phyloP scores from a whole-genome alignment of 345 rosid genomes.

The Euphorbia peplus region DNA sequence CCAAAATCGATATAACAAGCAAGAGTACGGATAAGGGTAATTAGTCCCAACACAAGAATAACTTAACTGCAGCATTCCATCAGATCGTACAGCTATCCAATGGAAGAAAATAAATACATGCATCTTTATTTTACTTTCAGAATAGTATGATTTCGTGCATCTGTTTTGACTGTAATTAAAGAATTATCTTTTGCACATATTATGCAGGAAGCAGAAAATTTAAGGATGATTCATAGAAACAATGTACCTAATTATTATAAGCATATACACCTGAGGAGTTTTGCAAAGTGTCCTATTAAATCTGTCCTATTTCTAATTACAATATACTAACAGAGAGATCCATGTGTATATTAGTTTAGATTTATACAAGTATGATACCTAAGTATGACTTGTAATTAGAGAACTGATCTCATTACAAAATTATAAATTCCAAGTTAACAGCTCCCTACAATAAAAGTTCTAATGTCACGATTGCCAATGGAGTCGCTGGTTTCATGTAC shows the following conservation, averaged over 20 bases:
- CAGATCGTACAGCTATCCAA: not conserved
- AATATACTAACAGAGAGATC: not conserved
- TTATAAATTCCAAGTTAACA: too few species aligned
- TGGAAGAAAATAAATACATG: not conserved
- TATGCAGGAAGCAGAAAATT: not conserved
- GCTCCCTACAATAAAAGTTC: too few species aligned
- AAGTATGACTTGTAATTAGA: too few species aligned
- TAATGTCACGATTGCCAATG: too few species aligned
- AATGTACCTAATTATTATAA: not conserved
- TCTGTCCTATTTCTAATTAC: not conserved
- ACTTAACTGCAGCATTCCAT: not conserved
- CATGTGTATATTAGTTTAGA: not conserved
- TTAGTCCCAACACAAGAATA: not conserved
- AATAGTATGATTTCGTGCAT: not conserved
- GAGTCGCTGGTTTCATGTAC: not conserved
- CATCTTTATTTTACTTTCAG: not conserved
- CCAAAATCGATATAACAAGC: not conserved
- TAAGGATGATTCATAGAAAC: not conserved
- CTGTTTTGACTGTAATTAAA: not conserved
- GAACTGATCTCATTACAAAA: too few species aligned
- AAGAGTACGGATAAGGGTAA: not conserved
- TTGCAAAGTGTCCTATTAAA: not conserved
- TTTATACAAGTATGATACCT: too few species aligned
- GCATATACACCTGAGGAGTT: not conserved
- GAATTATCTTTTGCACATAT: not conserved